Conservation (phyloP, 2,329 filamentous ascomycete genomes). For the Parafenestella ontariensis region DNA sequence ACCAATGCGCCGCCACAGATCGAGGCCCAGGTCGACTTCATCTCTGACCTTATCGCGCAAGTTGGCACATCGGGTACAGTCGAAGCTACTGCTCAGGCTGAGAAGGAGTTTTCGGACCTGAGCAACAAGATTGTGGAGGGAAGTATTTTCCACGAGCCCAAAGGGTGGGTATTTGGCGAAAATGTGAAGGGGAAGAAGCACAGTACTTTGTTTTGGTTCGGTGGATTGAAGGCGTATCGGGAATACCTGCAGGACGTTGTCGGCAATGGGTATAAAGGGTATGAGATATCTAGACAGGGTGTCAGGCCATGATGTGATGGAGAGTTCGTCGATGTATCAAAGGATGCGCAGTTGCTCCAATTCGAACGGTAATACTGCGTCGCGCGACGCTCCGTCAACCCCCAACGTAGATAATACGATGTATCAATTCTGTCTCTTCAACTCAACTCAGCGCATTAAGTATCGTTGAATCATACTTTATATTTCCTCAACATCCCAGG, state of each 20-base stretch:
- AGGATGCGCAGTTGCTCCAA: too few relatives aligned
- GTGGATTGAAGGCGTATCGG: constrained; percentile 27
- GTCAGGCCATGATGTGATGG: too few relatives aligned
- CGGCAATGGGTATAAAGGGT: constrained; percentile 2
- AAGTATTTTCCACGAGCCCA: constrained; percentile 42
- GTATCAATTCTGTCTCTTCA: too few relatives aligned
- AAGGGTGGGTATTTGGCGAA: constrained; percentile 49
- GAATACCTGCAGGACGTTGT: constrained; percentile 2
- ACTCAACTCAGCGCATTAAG: too few relatives aligned
- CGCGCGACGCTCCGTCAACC: too few relatives aligned
- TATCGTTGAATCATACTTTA: too few relatives aligned
- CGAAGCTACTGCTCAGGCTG: constrained; percentile 42
- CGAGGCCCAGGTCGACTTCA: constrained; percentile 50
- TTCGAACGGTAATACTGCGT: too few relatives aligned
- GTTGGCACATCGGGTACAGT: constrained; percentile 19
- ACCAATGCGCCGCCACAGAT: constrained; percentile 49
- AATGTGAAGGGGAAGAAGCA: constrained; percentile 50
- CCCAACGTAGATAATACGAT: too few relatives aligned
- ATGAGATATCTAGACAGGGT: too few relatives aligned
- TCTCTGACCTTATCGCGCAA: constrained; percentile 44
- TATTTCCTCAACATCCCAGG: too few relatives aligned
- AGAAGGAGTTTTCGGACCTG: constrained; percentile 44
- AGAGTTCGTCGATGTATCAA: too few relatives aligned
- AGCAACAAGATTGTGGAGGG: constrained; percentile 41
- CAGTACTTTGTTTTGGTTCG: constrained; percentile 46